Evolutionary conservation across 805 yeast species (phyloP).

Genomic region (Osmozyma mogii): DNA sequence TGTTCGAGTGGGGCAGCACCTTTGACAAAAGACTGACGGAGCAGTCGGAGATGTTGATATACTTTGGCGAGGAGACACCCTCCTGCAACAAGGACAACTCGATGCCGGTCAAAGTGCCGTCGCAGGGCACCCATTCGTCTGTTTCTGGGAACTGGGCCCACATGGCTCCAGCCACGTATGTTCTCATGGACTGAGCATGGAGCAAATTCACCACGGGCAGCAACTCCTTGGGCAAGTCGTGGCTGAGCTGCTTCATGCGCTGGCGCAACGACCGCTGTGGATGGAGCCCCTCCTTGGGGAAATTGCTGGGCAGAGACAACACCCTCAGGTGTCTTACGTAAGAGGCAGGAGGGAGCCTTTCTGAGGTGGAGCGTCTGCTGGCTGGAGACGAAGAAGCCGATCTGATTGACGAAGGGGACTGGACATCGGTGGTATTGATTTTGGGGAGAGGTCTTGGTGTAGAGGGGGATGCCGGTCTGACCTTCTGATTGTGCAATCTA

Average conservation of each 20-base stretch:
- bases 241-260: conserved; percentile 13
- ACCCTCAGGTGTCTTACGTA: conserved; percentile 13
- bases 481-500: too few species aligned
- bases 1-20: conserved; percentile 6
- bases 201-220: conserved; percentile 65
- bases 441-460: too few species aligned
- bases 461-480: too few species aligned
- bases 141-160: conserved; percentile 18
- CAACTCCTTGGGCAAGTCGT: conserved; percentile 51
- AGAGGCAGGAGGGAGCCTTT: conserved; percentile 11
- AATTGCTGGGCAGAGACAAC: conserved; percentile 8
- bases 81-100: conserved; percentile 40
- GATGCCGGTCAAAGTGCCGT: conserved; percentile 41
- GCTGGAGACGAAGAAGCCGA: conserved; percentile 8
- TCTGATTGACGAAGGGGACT: conserved; percentile 2
- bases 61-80: conserved; percentile 40
- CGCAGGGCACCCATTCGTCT: conserved; percentile 27
- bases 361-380: conserved; percentile 7
- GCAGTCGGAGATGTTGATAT: conserved; percentile 44
- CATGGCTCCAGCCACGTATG: conserved; percentile 50
- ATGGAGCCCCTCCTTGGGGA: conserved; percentile 6
- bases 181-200: conserved; percentile 60
- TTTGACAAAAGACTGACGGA: neutral
- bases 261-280: conserved; percentile 12
- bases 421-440: too few species aligned